Conservation (phyloP, 2,329 filamentous ascomycete genomes). For the Nectriaceae sp. region DNA sequence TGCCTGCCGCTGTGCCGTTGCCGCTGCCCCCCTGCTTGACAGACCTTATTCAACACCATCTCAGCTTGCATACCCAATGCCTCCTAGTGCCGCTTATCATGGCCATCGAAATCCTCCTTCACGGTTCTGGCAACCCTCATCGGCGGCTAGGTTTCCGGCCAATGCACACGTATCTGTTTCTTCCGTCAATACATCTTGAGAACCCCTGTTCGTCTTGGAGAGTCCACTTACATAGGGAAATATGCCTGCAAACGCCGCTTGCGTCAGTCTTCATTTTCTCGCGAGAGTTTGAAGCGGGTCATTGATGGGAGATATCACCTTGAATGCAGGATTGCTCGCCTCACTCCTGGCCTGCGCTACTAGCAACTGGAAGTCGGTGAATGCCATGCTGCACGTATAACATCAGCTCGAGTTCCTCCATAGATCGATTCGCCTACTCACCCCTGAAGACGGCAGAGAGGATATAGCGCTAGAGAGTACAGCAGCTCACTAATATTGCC, state of each 20-base stretch:
- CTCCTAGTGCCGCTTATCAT: too few species aligned
- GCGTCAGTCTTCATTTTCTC: conserved; percentile 7
- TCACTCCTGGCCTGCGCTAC: conserved; percentile 57
- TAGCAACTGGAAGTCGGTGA: conserved; percentile 58
- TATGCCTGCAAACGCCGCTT: conserved; percentile 48
- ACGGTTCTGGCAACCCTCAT: conserved; percentile 12
- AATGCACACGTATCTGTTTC: conserved; percentile 60
- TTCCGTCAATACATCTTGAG: conserved; percentile 15
- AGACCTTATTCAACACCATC: neutral
- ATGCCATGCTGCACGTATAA: conserved; percentile 49
- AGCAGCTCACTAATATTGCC: conserved; percentile 57
- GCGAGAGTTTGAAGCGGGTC: neutral
- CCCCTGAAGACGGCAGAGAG: conserved; percentile 53
- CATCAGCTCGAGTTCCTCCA: conserved; percentile 4
- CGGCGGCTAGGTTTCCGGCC: conserved; percentile 55
- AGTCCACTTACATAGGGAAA: conserved; percentile 57
- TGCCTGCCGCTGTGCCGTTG: neutral
- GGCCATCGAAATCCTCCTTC: too few species aligned
- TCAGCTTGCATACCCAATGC: neutral
- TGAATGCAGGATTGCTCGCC: conserved; percentile 54
- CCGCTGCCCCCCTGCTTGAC: neutral
- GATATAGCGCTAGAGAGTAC: conserved; percentile 57
- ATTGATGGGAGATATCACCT: conserved; percentile 43
- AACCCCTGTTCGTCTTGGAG: neutral
- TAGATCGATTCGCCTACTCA: conserved; percentile 31